Evolutionary conservation across 2,329 filamentous ascomycete genomes (phyloP).

Genomic region (Teratosphaeria pseudoeucalypti): DNA sequence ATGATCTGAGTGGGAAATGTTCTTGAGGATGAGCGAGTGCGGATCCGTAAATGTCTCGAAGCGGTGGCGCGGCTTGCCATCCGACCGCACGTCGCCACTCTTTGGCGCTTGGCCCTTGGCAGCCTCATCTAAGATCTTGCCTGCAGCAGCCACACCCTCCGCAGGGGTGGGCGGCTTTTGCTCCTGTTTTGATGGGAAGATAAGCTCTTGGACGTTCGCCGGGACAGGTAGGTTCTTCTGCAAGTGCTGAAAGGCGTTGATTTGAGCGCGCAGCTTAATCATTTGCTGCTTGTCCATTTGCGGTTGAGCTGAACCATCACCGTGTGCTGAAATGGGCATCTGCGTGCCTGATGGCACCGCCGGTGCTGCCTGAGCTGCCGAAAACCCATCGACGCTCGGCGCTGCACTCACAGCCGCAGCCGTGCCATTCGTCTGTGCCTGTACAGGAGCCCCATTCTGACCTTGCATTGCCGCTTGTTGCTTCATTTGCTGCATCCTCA

Average conservation of each 20-base stretch:
- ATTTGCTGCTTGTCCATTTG: conserved; percentile 65
- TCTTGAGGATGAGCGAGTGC: conserved; percentile 46
- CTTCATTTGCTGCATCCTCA: conserved; percentile 31
- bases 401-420: conserved; percentile 27
- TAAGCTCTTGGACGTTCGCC: conserved; percentile 64
- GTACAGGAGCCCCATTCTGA: conserved; percentile 38
- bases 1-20: conserved; percentile 74
- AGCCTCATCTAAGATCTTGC: conserved; percentile 43
- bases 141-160: conserved; percentile 32
- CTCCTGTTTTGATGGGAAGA: conserved; percentile 61
- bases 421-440: conserved; percentile 41
- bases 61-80: conserved; percentile 28
- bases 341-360: conserved; percentile 11
- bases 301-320: conserved; percentile 11
- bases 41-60: conserved; percentile 71
- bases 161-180: conserved; percentile 38
- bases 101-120: conserved; percentile 32
- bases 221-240: conserved; percentile 81
- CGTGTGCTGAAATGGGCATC: neutral
- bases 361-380: conserved; percentile 2
- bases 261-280: conserved; percentile 69
- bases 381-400: conserved; percentile 13
- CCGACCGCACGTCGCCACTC: conserved; percentile 21
- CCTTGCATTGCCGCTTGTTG: conserved; percentile 34
- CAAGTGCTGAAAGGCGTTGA: conserved; percentile 80